Conservation (phyloP, 2,329 filamentous ascomycete genomes). For the Canariomyces notabilis region DNA sequence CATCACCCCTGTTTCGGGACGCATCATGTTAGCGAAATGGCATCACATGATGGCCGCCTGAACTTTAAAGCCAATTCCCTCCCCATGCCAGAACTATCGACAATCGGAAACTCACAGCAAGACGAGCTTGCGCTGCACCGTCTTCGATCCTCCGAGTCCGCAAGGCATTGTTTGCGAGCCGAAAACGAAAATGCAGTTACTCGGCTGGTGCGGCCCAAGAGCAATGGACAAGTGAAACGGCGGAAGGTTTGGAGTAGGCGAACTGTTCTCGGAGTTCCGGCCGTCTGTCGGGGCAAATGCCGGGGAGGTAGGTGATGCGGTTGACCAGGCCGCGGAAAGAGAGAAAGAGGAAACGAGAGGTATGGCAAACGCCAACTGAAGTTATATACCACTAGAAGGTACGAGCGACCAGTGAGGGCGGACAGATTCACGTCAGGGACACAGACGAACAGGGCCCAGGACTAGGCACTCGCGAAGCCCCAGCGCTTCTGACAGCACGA, state of each 20-base stretch:
- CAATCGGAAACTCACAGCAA: slow-evolving; percentile 61
- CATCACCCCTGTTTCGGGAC: slow-evolving; percentile 65
- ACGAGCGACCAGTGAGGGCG: background rate
- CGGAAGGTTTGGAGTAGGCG: background rate
- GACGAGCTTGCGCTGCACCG: slow-evolving; percentile 93
- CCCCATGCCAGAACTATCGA: background rate
- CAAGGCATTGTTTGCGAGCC: slow-evolving; percentile 34
- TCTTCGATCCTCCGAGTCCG: slow-evolving; percentile 70
- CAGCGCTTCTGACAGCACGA: background rate
- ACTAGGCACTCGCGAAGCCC: background rate
- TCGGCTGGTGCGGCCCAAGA: background rate
- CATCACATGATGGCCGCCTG: too few species aligned
- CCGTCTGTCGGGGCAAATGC: background rate
- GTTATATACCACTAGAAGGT: slow-evolving; percentile 4
- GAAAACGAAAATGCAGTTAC: background rate
- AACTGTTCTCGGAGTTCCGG: background rate
- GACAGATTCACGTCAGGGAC: background rate
- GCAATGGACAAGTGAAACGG: background rate
- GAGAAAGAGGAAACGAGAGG: slow-evolving; percentile 9
- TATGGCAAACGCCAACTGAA: background rate
- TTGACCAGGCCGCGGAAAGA: background rate
- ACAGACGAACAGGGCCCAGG: background rate
- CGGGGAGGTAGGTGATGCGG: background rate
- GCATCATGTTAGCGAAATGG: slow-evolving; percentile 5
- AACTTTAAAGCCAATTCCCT: too few species aligned